Evolutionary conservation across 2,329 filamentous ascomycete species (phyloP).

Genomic region (Penicillium expansum): DNA sequence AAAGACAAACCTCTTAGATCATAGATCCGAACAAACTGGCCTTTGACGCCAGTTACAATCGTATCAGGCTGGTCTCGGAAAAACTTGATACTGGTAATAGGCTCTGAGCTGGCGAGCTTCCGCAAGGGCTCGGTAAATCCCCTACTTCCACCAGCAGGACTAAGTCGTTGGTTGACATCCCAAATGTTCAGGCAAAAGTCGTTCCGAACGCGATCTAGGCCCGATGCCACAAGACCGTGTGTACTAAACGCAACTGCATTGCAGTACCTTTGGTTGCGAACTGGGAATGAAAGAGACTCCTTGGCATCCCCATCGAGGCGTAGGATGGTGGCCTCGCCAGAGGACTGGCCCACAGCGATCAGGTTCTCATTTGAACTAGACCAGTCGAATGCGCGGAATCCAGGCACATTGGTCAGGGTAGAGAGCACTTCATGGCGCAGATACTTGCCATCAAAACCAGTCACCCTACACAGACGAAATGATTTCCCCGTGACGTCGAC

Average conservation of each 20-base stretch:
- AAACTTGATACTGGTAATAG: conserved; percentile 64
- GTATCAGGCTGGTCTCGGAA: conserved; percentile 59
- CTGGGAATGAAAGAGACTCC: conserved; percentile 52
- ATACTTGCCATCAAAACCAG: conserved; percentile 36
- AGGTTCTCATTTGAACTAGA: conserved; percentile 57
- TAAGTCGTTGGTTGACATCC: conserved; percentile 54
- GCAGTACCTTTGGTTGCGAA: conserved; percentile 62
- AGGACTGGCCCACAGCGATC: conserved; percentile 60
- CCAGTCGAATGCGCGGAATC: conserved; percentile 66
- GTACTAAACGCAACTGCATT: conserved; percentile 63
- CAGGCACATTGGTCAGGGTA: conserved; percentile 55
- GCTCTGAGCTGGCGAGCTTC: conserved; percentile 60
- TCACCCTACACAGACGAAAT: conserved; percentile 57
- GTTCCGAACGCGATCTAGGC: conserved; percentile 61
- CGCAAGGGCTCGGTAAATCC: conserved; percentile 51
- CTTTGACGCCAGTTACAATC: conserved; percentile 60
- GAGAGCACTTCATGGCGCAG: conserved; percentile 55
- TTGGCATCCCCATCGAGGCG: conserved; percentile 53
- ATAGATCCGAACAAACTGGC: conserved; percentile 60
- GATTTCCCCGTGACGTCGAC: conserved; percentile 60
- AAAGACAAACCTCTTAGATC: conserved; percentile 56
- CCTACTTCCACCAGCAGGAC: conserved; percentile 33
- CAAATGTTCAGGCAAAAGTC: conserved; percentile 65
- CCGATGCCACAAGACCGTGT: conserved; percentile 58
- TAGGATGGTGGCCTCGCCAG: conserved; percentile 60